A percentile compares a stretch with the other conserved stretches of the same genome.
Conservation (phyloP, 2,329 filamentous ascomycete genomes). For the Cladorrhinum sp. region DNA sequence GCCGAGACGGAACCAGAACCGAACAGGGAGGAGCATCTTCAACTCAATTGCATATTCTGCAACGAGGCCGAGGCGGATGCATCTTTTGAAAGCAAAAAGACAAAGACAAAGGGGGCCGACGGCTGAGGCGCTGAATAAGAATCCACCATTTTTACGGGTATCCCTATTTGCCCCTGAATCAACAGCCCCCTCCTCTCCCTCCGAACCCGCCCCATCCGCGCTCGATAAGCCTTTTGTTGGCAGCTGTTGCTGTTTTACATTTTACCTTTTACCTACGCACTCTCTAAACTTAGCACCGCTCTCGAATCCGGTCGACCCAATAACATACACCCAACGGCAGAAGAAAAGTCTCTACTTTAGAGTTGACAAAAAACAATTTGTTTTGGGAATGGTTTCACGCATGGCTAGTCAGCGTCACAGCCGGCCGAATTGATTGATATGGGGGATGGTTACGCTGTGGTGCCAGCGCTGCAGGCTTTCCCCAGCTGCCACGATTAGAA, state of each 20-base stretch:
- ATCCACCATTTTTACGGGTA: background rate
- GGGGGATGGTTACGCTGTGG: too few relatives aligned
- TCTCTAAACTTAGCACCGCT: slow-evolving; percentile 12
- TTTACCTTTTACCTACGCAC: too few relatives aligned
- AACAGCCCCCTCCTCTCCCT: background rate
- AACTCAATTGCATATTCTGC: slow-evolving; percentile 2
- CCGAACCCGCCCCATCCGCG: background rate
- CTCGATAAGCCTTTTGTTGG: too few relatives aligned
- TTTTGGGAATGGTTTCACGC: background rate
- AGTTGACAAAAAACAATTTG: background rate
- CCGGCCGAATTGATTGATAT: background rate
- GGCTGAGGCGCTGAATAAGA: background rate
- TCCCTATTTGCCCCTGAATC: background rate
- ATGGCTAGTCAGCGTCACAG: background rate
- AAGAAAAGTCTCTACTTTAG: background rate
- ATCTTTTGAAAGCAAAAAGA: too few relatives aligned
- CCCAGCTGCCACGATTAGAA: background rate
- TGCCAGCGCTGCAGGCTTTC: background rate
- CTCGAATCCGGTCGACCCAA: slow-evolving; percentile 4
- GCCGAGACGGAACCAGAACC: slow-evolving; percentile 5
- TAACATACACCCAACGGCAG: background rate
- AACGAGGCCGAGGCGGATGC: too few relatives aligned
- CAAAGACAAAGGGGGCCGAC: background rate
- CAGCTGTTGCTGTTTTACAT: background rate
- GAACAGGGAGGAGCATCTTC: slow-evolving; percentile 2